A percentile compares a stretch with the other conserved stretches of the same genome.
These are phyloP conservation scores for Verticillium isaacii DNA, from an alignment of 2,329 filamentous ascomycete genomes.

Conservation along the genomic window DNA sequence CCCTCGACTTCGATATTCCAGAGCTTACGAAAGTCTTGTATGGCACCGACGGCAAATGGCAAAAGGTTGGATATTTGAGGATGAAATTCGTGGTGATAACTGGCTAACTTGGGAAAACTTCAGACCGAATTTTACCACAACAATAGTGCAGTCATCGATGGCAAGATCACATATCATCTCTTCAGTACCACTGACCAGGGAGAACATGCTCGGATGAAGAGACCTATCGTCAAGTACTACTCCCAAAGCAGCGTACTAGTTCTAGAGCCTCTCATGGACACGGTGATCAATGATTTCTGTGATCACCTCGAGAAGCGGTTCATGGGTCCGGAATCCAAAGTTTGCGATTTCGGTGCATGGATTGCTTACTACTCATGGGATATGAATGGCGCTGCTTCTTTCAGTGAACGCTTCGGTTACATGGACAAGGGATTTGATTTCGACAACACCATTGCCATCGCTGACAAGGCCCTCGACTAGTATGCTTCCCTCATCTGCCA, in stretches of 20 bases:
- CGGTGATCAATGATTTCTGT: constrained; percentile 21
- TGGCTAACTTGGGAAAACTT: background rate
- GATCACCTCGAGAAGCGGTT: constrained; percentile 21
- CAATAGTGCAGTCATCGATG: constrained; percentile 25
- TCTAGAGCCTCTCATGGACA: constrained; percentile 23
- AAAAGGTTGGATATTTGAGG: constrained; percentile 3
- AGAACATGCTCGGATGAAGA: constrained; percentile 26
- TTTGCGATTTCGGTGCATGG: constrained; percentile 16
- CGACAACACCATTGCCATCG: constrained; percentile 8
- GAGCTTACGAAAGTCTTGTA: constrained; percentile 21
- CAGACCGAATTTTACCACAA: constrained; percentile 31
- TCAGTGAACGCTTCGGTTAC: constrained; percentile 35
- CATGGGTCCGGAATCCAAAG: background rate
- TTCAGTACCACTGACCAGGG: constrained; percentile 26
- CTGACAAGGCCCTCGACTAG: constrained; percentile 22
- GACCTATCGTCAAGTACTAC: constrained; percentile 30
- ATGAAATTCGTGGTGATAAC: too few species aligned
- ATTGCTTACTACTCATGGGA: constrained; percentile 29
- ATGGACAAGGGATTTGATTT: constrained; percentile 22
- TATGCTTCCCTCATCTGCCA: constrained; percentile 17
- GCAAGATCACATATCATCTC: constrained; percentile 28
- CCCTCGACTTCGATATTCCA: constrained; percentile 19
- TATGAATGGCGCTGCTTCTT: constrained; percentile 33
- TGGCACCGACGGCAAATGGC: constrained; percentile 16
- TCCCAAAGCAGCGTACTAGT: constrained; percentile 17